Evolutionary conservation across 192 early-diverging fungal species (phyloP), one percentile per base, ranked within the genome.

Genomic region (Lobulomyces angularis): DNA sequence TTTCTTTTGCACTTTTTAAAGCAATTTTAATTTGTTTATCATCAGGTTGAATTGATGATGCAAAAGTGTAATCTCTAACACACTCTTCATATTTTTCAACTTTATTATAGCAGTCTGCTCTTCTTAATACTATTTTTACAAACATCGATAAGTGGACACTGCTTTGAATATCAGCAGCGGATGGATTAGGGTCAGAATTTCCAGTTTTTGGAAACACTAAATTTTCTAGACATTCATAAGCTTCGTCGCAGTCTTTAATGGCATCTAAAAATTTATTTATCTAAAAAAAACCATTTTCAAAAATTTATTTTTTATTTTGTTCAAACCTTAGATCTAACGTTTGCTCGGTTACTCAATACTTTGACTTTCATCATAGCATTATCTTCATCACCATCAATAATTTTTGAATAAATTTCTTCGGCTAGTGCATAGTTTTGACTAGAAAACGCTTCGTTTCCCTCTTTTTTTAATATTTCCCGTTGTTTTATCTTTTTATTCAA

Each of bases 311-410:
- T 14, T 2, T 12, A 55, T 56, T 34, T 20, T 29, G n/a, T 23
- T 11, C 27, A 25, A 32, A 64, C 52, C 48, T 84, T 84, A 52
- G 64, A 52, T 32, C 74, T 45, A 17, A 79, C 82, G 11, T 65
- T 78, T n/a, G 83, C 81, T 24, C 84, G 62, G 53, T 87, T 88
- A 25, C 71, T 79, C 34, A 82, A 77, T 33, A 86, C 54, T 44
- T 79, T 82, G 27, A 69, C 74, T 27, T 76, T 71, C 23, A 67
- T 68, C 23, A 64, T 64, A 21, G 69, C 64, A 36, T 74, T 78
- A 21, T 75, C 61, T 5, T 73, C 52, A 45, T 86, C 83, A 11
- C 68, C 65, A 3, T 66, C 80, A 35, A 89, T 37, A 21, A 73
- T 77, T 17, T 70, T 37, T 16, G 70, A 72, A 51, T 90, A 86